phyloP scores from a whole-genome alignment of 495 filamentous ascomycete genomes.

The Aspergillus asperescens region DNA sequence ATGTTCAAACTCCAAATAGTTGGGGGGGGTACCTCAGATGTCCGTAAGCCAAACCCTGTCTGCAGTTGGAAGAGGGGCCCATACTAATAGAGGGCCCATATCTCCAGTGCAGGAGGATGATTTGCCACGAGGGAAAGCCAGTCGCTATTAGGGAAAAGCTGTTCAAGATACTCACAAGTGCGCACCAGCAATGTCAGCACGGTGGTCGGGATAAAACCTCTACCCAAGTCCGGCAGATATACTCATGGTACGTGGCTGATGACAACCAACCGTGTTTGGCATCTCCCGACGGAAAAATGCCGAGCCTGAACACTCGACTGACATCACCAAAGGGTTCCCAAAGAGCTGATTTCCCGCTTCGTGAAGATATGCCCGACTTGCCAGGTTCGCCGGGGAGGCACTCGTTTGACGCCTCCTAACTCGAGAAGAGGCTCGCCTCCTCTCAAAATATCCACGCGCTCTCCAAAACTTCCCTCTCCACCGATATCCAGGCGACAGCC shows the following conservation, averaged over 20 bases:
- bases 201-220: conserved; percentile 59
- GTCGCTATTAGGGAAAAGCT: conserved; percentile 56
- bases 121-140: conserved; percentile 56
- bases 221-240: conserved; percentile 50
- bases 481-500: conserved; percentile 37
- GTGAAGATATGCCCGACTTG: conserved; percentile 53
- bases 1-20: conserved; percentile 51
- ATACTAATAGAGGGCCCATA: conserved; percentile 12
- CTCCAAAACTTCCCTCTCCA: conserved; percentile 40
- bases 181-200: conserved; percentile 54
- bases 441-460: conserved; percentile 33
- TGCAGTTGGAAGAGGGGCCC: neutral
- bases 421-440: conserved; percentile 41
- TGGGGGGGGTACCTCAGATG: conserved; percentile 32
- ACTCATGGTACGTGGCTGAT: conserved; percentile 46
- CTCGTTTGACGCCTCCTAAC: conserved; percentile 42
- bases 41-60: conserved; percentile 21
- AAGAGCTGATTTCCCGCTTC: conserved; percentile 54
- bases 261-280: neutral
- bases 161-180: conserved; percentile 52
- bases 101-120: conserved; percentile 39
- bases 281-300: neutral
- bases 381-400: conserved; percentile 43
- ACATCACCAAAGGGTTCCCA: conserved; percentile 45
- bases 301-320: neutral